phyloP scores from a whole-genome alignment of 2,329 filamentous ascomycete genomes.

The Neofusicoccum sp. region DNA sequence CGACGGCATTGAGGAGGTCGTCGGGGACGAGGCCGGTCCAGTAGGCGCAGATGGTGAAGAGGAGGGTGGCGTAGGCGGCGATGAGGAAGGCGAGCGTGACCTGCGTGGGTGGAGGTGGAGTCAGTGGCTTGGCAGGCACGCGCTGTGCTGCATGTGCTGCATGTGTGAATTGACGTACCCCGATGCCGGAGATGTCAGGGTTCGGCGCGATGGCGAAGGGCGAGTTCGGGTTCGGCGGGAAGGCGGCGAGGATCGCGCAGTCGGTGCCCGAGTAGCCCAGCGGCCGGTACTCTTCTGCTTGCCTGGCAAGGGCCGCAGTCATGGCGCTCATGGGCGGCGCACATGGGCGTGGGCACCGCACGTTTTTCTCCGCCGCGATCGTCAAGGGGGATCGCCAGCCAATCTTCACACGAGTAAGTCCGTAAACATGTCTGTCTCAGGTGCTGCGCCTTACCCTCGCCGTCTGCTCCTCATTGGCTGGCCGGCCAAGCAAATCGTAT shows the following conservation, averaged over 20 bases:
- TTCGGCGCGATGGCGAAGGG: not conserved
- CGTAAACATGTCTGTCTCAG: too few species aligned
- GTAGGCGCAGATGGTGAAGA: not conserved
- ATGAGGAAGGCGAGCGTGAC: not conserved
- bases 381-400: too few species aligned
- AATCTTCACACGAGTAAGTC: too few species aligned
- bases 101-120: not conserved
- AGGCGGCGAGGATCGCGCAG: not conserved
- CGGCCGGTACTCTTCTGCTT: not conserved
- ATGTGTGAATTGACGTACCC: not conserved
- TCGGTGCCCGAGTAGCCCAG: not conserved
- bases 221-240: not conserved
- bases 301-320: not conserved
- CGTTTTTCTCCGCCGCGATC: not conserved
- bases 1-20: not conserved
- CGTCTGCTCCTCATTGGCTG: too few species aligned
- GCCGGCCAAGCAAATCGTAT: too few species aligned
- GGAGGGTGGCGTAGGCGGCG: not conserved
- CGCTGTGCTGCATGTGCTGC: not conserved
- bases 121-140: too few species aligned
- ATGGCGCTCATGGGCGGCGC: not conserved
- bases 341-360: not conserved
- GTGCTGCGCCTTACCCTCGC: too few species aligned
- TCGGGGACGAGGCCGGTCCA: not conserved
- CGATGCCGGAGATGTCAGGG: constrained; percentile 3